Evolutionary conservation across 2,329 filamentous ascomycete genomes (phyloP).

Genomic region (Thielaviopsis punctulata): DNA sequence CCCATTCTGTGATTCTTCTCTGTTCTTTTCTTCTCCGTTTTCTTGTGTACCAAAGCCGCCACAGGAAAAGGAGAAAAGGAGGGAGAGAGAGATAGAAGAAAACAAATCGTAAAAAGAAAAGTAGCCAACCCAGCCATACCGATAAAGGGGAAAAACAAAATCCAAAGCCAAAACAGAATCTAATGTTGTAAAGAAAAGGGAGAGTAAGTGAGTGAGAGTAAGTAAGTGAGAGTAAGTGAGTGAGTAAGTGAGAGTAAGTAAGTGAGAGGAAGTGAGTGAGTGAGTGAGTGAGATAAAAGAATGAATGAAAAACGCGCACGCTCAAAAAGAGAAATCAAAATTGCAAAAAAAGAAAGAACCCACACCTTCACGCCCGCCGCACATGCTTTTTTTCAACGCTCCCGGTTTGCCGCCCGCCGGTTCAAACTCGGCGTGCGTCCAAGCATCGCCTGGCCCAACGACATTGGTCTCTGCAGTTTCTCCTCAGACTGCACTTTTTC

Average conservation of each 20-base stretch:
- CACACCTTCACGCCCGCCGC: conserved; percentile 20
- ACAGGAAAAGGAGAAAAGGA: conserved; percentile 15
- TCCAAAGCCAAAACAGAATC: neutral
- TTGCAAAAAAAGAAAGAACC: conserved; percentile 13
- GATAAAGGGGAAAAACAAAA: neutral
- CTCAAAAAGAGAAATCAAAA: neutral
- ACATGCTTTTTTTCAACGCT: conserved; percentile 22
- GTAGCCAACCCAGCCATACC: neutral
- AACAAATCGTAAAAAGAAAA: neutral
- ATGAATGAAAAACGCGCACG: neutral
- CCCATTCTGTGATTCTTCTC: too few species aligned
- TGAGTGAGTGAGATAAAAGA: neutral
- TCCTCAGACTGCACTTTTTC: conserved; percentile 25
- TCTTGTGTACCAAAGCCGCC: conserved; percentile 19
- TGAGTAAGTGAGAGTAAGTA: neutral
- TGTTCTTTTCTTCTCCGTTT: neutral
- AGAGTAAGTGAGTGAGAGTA: neutral
- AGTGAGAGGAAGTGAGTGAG: neutral
- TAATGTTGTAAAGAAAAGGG: neutral
- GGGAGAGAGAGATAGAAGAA: conserved; percentile 14
- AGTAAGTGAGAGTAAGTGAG: neutral
- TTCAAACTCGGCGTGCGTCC: conserved; percentile 30
- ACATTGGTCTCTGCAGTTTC: conserved; percentile 27
- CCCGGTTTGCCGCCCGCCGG: conserved; percentile 17
- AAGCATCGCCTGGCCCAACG: conserved; percentile 23